These are phyloP conservation scores for Xylaria scruposa DNA, from an alignment of 495 filamentous ascomycete species.

Conservation along the genomic window DNA sequence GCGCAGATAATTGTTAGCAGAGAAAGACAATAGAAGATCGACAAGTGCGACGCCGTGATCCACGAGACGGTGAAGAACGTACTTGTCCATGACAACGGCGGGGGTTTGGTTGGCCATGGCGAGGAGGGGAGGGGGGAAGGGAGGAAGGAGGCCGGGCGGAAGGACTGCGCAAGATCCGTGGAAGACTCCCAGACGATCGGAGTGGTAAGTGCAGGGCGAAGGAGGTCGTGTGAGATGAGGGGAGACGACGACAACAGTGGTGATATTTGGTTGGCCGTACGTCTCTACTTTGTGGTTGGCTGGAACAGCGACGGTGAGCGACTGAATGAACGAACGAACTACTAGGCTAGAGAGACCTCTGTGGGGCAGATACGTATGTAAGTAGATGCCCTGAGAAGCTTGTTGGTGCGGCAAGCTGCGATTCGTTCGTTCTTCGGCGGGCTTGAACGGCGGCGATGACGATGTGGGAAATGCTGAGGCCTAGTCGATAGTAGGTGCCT, in stretches of 20 bases:
- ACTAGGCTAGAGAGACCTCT: background rate
- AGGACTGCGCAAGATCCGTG: conserved; percentile 33
- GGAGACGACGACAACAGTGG: conserved; percentile 26
- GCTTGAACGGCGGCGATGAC: conserved; percentile 18
- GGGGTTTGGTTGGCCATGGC: conserved; percentile 95
- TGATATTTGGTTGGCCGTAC: conserved; percentile 29
- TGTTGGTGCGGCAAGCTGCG: conserved; percentile 17
- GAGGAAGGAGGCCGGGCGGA: conserved; percentile 30
- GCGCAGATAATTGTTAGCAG: conserved; percentile 34
- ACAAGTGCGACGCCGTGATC: conserved; percentile 11
- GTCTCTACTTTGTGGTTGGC: conserved; percentile 26
- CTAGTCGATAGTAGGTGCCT: background rate
- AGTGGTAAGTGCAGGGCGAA: conserved; percentile 17
- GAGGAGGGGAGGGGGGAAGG: conserved; percentile 29
- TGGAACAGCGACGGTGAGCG: conserved; percentile 1
- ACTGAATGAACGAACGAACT: background rate
- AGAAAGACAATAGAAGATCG: conserved; percentile 31
- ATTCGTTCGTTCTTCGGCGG: conserved; percentile 7
- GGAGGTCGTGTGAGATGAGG: conserved; percentile 24
- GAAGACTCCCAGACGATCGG: conserved; percentile 26
- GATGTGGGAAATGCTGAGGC: conserved; percentile 17
- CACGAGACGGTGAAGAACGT: conserved; percentile 54
- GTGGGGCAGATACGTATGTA: conserved; percentile 8
- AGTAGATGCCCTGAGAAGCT: background rate
- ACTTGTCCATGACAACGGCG: conserved; percentile 99